phyloP scores from a whole-genome alignment of 371 early-diverging fungal genomes.

The Thermomucor indicae-seudaticae region DNA sequence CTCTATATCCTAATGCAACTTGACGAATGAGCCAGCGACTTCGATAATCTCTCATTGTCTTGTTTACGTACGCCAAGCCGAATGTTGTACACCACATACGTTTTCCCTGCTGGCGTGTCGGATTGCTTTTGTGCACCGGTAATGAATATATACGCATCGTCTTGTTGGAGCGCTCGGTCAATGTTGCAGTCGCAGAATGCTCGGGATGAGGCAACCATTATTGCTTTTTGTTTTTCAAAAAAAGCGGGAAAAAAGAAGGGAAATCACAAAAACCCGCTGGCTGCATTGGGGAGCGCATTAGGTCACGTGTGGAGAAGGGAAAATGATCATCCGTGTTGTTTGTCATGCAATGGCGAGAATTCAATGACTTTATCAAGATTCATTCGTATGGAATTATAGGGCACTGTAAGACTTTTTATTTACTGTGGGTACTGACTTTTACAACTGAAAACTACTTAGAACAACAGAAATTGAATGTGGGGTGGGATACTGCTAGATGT shows the following conservation, averaged over 20 bases:
- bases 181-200: slow-evolving; percentile 20
- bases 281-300: too few relatives aligned
- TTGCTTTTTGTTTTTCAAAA: neutral
- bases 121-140: slow-evolving; percentile 39
- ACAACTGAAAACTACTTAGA: neutral
- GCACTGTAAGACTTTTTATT: neutral
- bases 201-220: neutral
- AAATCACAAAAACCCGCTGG: too few relatives aligned
- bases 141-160: slow-evolving; percentile 25
- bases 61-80: slow-evolving; percentile 47
- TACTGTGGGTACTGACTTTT: neutral
- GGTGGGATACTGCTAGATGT: too few relatives aligned
- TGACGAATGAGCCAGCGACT: too few relatives aligned
- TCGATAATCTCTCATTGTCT: too few relatives aligned
- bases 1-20: slow-evolving; percentile 32
- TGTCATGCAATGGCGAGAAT: neutral
- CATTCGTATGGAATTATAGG: neutral
- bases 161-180: slow-evolving; percentile 19
- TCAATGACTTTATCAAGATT: neutral
- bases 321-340: neutral
- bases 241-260: neutral
- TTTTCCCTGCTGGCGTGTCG: slow-evolving; percentile 28
- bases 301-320: neutral
- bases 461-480: too few relatives aligned
- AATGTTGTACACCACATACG: slow-evolving; percentile 54